phyloP scores from a whole-genome alignment of 495 filamentous ascomycete genomes.

The Aspergillus heteromorphus region DNA sequence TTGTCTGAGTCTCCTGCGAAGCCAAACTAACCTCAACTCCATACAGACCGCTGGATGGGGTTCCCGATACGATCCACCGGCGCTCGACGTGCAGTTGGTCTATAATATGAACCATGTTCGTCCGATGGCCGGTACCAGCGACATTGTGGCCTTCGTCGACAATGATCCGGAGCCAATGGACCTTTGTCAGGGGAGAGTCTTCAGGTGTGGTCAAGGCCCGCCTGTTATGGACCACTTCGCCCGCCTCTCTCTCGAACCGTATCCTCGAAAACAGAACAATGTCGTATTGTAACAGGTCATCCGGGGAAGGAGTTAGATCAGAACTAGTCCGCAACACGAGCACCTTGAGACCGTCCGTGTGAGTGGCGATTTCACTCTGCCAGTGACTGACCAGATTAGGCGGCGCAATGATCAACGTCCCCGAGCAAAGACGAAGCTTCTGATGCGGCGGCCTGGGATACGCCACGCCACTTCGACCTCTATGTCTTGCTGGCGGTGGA shows the following conservation, averaged over 20 bases:
- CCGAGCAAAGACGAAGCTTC: slow-evolving; percentile 57
- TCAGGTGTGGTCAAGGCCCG: slow-evolving; percentile 26
- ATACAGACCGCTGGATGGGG: slow-evolving; percentile 75
- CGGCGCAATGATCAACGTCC: slow-evolving; percentile 55
- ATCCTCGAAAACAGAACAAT: slow-evolving; percentile 71
- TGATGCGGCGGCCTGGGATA: slow-evolving; percentile 33
- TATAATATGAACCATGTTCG: slow-evolving; percentile 61
- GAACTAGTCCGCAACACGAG: slow-evolving; percentile 48
- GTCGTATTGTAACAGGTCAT: slow-evolving; percentile 64
- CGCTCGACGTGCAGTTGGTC: slow-evolving; percentile 64
- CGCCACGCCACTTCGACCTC: slow-evolving; percentile 39
- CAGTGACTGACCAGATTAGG: slow-evolving; percentile 52
- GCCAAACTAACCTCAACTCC: slow-evolving; percentile 64
- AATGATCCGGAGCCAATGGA: slow-evolving; percentile 83
- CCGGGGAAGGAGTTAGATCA: slow-evolving; percentile 52
- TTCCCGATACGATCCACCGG: slow-evolving; percentile 88
- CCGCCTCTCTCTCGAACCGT: slow-evolving; percentile 62
- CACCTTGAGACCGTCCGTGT: slow-evolving; percentile 63
- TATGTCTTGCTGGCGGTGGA: slow-evolving; percentile 38
- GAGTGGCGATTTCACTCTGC: slow-evolving; percentile 56
- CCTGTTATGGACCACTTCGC: slow-evolving; percentile 27
- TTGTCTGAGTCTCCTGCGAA: slow-evolving; percentile 38
- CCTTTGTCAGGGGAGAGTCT: slow-evolving; percentile 57
- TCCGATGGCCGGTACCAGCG: slow-evolving; percentile 52
- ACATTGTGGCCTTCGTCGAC: slow-evolving; percentile 90